phyloP scores from a whole-genome alignment of 2,329 filamentous ascomycete species.

The Neurospora sp. region DNA sequence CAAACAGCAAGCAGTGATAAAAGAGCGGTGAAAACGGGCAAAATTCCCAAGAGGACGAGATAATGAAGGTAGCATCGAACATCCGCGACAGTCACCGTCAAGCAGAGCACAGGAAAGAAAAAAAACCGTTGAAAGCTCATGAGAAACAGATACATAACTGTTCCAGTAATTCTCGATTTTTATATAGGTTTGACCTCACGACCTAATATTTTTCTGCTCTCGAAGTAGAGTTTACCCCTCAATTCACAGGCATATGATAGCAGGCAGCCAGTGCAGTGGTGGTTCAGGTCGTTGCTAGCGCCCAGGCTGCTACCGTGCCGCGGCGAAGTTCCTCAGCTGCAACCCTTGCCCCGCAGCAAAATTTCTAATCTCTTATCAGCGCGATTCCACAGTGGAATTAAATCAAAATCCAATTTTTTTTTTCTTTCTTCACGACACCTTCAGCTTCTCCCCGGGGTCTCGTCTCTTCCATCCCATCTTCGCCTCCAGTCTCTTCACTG shows the following conservation, averaged over 20 bases:
- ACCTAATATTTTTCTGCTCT: background rate
- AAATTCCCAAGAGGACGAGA: background rate
- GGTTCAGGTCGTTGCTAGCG: background rate
- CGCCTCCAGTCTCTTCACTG: background rate
- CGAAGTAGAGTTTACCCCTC: background rate
- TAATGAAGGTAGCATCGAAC: background rate
- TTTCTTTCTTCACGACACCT: background rate
- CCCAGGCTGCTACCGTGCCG: background rate
- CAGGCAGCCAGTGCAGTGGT: background rate
- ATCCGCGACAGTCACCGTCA: background rate
- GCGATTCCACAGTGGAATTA: background rate
- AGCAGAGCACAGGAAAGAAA: background rate
- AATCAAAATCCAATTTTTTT: background rate
- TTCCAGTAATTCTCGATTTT: background rate
- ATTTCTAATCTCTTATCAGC: background rate
- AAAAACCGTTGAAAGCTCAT: background rate
- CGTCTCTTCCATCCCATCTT: background rate
- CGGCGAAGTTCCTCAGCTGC: background rate
- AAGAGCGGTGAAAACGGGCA: background rate
- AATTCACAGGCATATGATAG: background rate
- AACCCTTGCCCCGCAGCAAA: background rate
- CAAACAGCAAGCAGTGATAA: background rate
- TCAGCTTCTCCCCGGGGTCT: background rate
- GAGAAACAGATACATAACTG: background rate
- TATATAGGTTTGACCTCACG: background rate